phyloP scores from a whole-genome alignment of 192 early-diverging fungal genomes.

The Backusella parvicylindrica region DNA sequence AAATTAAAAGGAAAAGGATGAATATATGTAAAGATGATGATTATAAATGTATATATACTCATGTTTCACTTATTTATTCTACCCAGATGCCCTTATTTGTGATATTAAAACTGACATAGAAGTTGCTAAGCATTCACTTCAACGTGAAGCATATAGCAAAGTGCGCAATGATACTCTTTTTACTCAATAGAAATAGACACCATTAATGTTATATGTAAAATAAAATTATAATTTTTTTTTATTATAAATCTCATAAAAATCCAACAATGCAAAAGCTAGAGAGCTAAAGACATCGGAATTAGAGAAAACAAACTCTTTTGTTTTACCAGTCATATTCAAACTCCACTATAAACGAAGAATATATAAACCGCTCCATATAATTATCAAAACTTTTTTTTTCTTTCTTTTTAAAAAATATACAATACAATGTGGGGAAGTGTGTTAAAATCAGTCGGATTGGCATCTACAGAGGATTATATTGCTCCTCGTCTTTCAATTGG shows the following conservation, averaged over 20 bases:
- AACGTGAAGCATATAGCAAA: conserved; percentile 54
- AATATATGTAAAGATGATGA: not conserved
- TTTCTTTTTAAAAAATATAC: not conserved
- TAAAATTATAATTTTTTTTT: not conserved
- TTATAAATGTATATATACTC: not conserved
- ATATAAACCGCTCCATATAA: not conserved
- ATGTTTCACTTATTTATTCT: not conserved
- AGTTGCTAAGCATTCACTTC: conserved; percentile 68
- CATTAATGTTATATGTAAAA: not conserved
- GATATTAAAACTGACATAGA: conserved; percentile 91
- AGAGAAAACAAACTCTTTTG: not conserved
- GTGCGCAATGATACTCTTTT: conserved; percentile 40
- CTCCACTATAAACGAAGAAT: not conserved
- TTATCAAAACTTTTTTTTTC: not conserved
- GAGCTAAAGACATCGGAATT: not conserved
- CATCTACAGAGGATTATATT: conserved; percentile 17
- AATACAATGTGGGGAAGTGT: conserved; percentile 15
- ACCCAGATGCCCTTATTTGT: conserved; percentile 75
- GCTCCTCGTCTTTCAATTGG: conserved; percentile 32
- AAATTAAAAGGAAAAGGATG: conserved; percentile 5
- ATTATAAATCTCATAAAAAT: not conserved
- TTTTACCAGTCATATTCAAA: conserved; percentile 5
- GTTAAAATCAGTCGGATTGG: conserved; percentile 19
- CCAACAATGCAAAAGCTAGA: not conserved
- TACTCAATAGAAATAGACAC: conserved; percentile 10